Evolutionary conservation across 1,284 basidiomycete species (phyloP).

Genomic region (Irpex sp.): DNA sequence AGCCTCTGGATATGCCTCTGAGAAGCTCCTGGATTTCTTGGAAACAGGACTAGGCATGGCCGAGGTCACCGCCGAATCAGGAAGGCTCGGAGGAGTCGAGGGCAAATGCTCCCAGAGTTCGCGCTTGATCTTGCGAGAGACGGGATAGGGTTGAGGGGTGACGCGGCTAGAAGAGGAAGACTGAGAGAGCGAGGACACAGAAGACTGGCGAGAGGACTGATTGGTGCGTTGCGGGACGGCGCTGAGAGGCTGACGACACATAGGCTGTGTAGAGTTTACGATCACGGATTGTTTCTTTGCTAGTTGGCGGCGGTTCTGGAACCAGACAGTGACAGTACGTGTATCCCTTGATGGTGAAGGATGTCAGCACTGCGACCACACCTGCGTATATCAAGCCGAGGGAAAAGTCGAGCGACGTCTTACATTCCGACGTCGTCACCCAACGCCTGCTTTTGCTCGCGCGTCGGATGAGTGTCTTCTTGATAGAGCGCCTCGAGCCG

Average conservation of each 20-base stretch:
- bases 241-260: constrained; percentile 13
- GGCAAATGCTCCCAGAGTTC: constrained; percentile 23
- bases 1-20: background rate
- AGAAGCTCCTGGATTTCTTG: constrained; percentile 2
- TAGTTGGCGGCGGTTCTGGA: constrained; percentile 29
- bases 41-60: constrained; percentile 12
- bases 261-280: constrained; percentile 7
- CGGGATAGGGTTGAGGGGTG: background rate
- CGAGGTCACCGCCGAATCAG: constrained; percentile 5
- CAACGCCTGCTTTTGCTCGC: constrained; percentile 34
- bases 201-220: constrained; percentile 8
- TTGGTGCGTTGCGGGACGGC: constrained; percentile 1
- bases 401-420: constrained; percentile 12
- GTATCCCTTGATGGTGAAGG: constrained; percentile 15
- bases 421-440: constrained; percentile 37
- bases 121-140: constrained; percentile 9
- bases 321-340: constrained; percentile 29
- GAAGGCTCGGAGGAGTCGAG: constrained; percentile 16
- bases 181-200: constrained; percentile 12
- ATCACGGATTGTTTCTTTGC: constrained; percentile 14
- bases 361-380: background rate
- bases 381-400: constrained; percentile 3
- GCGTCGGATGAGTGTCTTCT: constrained; percentile 36
- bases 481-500: constrained; percentile 36
- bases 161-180: background rate